Percentiles rank a stretch among this genome's conserved stretches.
These are phyloP conservation scores for Naganishia vishniacii DNA, from an alignment of 768 basidiomycete species.

Conservation along the genomic window DNA sequence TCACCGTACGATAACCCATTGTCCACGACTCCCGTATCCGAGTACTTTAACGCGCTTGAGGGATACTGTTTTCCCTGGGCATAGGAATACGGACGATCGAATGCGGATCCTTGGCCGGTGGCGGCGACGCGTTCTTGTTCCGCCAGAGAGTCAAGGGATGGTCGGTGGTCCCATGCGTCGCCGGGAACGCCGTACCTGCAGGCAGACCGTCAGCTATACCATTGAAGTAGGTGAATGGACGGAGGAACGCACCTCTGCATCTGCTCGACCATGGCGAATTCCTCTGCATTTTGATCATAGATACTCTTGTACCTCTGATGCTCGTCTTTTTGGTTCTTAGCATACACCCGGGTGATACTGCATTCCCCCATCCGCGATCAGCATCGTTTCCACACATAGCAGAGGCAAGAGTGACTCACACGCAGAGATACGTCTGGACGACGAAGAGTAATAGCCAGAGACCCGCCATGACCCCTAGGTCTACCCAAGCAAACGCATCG, in stretches of 20 bases:
- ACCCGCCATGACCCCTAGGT: slow-evolving; percentile 82
- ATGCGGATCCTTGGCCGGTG: no score
- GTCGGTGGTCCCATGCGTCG: slow-evolving; percentile 45
- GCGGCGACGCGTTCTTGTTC: slow-evolving; percentile 15
- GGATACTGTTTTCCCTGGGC: no score
- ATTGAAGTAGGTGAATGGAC: neutral
- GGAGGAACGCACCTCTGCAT: slow-evolving; percentile 17
- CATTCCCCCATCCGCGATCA: no score
- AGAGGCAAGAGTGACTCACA: slow-evolving; percentile 38
- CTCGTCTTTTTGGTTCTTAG: slow-evolving; percentile 66
- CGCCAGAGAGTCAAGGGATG: slow-evolving; percentile 35
- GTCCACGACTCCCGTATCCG: no score
- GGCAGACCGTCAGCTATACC: neutral
- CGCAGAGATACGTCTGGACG: slow-evolving; percentile 60
- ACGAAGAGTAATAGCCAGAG: slow-evolving; percentile 76
- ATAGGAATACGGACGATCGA: no score
- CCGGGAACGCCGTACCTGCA: slow-evolving; percentile 29
- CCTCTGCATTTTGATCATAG: slow-evolving; percentile 54
- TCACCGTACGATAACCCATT: no score
- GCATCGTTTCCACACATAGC: neutral
- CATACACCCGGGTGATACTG: slow-evolving; percentile 60
- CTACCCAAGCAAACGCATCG: slow-evolving; percentile 85
- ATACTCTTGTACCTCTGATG: slow-evolving; percentile 73
- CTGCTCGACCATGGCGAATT: slow-evolving; percentile 47
- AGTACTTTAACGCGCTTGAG: no score